Conservation (phyloP, 1,284 basidiomycete genomes). For the Pseudozyma sp. region DNA sequence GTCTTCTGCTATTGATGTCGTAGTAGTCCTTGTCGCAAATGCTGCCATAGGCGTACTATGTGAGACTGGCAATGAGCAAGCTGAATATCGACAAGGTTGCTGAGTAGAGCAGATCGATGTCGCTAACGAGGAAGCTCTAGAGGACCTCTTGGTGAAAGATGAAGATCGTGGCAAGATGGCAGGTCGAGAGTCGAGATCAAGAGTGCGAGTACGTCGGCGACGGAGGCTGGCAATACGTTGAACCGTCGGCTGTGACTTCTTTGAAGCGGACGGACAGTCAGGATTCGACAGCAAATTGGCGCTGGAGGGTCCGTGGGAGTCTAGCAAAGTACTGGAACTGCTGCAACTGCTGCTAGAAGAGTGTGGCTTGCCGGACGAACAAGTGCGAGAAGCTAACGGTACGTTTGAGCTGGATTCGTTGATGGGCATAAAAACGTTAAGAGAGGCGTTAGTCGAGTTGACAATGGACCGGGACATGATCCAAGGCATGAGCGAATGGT, state of each 20-base stretch:
- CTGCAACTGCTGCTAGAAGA: not conserved
- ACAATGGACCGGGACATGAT: no score
- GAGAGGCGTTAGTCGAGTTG: not conserved
- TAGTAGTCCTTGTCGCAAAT: not conserved
- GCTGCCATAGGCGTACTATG: not conserved
- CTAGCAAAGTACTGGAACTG: not conserved
- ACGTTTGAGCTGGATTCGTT: not conserved
- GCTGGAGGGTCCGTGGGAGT: not conserved
- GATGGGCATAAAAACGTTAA: not conserved
- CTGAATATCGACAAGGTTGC: not conserved
- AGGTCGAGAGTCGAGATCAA: constrained; percentile 19
- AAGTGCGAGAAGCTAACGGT: not conserved
- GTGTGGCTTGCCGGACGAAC: not conserved
- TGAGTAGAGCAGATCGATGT: not conserved
- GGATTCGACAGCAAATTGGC: not conserved
- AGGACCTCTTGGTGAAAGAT: constrained; percentile 1
- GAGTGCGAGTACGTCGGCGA: constrained; percentile 15
- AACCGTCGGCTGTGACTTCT: not conserved
- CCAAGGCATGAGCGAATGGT: no score
- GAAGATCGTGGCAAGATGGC: constrained; percentile 21
- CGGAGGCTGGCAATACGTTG: constrained; percentile 9
- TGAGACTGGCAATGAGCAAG: constrained; percentile 7
- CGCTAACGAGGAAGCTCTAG: not conserved
- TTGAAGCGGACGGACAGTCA: not conserved
- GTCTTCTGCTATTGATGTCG: not conserved